phyloP scores from a whole-genome alignment of 225 moss, liverwort and hornwort genomes.

The Bryum argenteum region DNA sequence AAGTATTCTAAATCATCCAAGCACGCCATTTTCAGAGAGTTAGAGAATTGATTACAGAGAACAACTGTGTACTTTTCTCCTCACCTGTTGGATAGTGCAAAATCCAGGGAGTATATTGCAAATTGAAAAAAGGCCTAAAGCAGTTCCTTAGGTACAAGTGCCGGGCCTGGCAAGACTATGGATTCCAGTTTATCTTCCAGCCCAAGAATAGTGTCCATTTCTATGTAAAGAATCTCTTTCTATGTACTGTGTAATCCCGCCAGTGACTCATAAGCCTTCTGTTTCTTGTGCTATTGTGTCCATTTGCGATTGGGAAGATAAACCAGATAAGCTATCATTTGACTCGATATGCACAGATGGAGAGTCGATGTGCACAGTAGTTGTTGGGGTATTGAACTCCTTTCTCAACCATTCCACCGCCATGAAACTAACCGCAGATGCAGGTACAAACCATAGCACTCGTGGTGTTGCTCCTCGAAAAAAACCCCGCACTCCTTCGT shows the following conservation, averaged over 20 bases:
- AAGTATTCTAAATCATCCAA: too few relatives aligned
- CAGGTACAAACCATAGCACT: conserved; percentile 96
- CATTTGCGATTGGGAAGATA: conserved; percentile 35
- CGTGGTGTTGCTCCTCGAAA: conserved; percentile 87
- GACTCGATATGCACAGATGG: conserved; percentile 33
- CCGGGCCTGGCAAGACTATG: conserved; percentile 19
- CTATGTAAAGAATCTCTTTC: conserved; percentile 10
- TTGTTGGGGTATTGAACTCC: conserved; percentile 62
- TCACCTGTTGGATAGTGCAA: conserved; percentile 15
- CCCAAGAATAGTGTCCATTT: conserved; percentile 19
- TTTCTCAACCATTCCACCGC: conserved; percentile 89
- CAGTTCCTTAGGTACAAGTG: conserved; percentile 20
- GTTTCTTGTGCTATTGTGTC: conserved; percentile 40
- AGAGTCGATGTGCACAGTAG: conserved; percentile 42
- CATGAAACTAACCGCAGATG: conserved; percentile 94
- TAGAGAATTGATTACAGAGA: too few relatives aligned
- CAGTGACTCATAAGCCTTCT: conserved; percentile 40
- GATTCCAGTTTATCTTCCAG: conserved; percentile 10
- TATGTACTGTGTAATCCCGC: conserved; percentile 21
- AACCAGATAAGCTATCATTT: conserved; percentile 36
- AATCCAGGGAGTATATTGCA: conserved; percentile 1
- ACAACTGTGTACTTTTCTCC: background rate
- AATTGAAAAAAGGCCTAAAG: conserved; percentile 4
- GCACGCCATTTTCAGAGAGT: too few relatives aligned
- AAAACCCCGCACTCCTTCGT: conserved; percentile 78